Evolutionary conservation across 129 eudicot genomes (phyloP).

Genomic region (Flaveria robusta): DNA sequence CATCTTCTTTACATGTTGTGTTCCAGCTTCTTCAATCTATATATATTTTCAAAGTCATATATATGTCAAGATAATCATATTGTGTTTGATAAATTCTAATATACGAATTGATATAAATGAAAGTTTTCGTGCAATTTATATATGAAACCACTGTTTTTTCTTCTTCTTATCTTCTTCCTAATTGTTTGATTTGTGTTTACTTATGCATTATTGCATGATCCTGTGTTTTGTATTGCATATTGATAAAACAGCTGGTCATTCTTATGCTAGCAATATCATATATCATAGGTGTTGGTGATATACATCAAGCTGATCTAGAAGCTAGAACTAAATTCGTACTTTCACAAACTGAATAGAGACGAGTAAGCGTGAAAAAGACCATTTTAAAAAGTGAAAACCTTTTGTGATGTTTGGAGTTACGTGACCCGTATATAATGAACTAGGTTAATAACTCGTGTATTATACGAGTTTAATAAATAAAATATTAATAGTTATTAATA

Average conservation of each 20-base stretch:
- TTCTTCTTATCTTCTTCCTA: too few species aligned
- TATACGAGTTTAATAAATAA: too few species aligned
- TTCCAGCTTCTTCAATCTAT: neutral
- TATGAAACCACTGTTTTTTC: neutral
- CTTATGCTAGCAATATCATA: neutral
- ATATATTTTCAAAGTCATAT: neutral
- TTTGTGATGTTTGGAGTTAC: too few species aligned
- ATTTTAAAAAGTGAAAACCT: too few species aligned
- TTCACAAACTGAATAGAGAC: too few species aligned
- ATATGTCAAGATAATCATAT: slow-evolving; percentile 11
- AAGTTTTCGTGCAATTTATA: slow-evolving; percentile 2
- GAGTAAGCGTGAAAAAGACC: too few species aligned
- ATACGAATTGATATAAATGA: slow-evolving; percentile 13
- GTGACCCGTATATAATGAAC: too few species aligned
- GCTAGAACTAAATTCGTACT: too few species aligned
- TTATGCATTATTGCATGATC: neutral
- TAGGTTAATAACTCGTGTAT: too few species aligned
- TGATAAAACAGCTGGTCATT: neutral
- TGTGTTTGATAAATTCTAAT: slow-evolving; percentile 22
- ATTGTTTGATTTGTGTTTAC: neutral
- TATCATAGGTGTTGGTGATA: too few species aligned
- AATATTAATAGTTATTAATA: too few species aligned
- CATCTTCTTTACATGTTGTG: neutral
- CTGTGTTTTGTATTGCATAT: neutral
- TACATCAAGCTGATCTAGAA: too few species aligned